A percentile compares a stretch with the other conserved stretches of the same genome.
These are phyloP conservation scores for Coniochaeta sp. DNA, from an alignment of 2,329 filamentous ascomycete genomes.

Conservation along the genomic window DNA sequence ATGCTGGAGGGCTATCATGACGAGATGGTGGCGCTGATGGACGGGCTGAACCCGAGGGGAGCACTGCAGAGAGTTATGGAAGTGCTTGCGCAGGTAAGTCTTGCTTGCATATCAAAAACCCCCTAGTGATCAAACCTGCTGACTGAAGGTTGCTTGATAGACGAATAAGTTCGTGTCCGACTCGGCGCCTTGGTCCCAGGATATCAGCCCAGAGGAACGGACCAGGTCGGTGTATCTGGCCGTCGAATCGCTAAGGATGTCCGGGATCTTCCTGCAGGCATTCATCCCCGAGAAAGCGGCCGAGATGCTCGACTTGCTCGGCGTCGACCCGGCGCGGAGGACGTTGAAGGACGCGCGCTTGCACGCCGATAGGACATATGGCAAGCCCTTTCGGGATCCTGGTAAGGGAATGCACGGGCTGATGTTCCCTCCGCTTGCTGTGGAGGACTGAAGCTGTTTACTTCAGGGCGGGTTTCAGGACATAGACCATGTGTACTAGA, in stretches of 20 bases:
- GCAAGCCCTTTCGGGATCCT: slow-evolving; percentile 29
- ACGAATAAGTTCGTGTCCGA: slow-evolving; percentile 62
- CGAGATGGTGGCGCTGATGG: slow-evolving; percentile 41
- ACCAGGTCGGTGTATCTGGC: slow-evolving; percentile 60
- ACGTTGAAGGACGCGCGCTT: slow-evolving; percentile 54
- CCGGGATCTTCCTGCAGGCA: slow-evolving; percentile 80
- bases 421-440: slow-evolving; percentile 45
- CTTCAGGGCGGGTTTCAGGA: too few species aligned
- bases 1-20: slow-evolving; percentile 12
- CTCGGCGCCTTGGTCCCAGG: slow-evolving; percentile 67
- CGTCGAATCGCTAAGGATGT: slow-evolving; percentile 71
- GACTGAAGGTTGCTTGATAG: too few species aligned
- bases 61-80: slow-evolving; percentile 61
- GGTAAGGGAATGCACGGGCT: slow-evolving; percentile 31
- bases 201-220: slow-evolving; percentile 20
- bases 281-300: slow-evolving; percentile 78
- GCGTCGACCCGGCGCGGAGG: slow-evolving; percentile 58
- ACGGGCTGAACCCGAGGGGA: slow-evolving; percentile 52
- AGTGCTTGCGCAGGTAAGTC: slow-evolving; percentile 49
- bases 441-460: slow-evolving; percentile 25
- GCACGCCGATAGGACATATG: slow-evolving; percentile 65
- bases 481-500: too few species aligned
- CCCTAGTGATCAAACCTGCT: too few species aligned
- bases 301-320: slow-evolving; percentile 68
- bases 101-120: too few species aligned